Conservation (phyloP, 2,329 filamentous ascomycete genomes). For the Bipolaris sorokiniana region DNA sequence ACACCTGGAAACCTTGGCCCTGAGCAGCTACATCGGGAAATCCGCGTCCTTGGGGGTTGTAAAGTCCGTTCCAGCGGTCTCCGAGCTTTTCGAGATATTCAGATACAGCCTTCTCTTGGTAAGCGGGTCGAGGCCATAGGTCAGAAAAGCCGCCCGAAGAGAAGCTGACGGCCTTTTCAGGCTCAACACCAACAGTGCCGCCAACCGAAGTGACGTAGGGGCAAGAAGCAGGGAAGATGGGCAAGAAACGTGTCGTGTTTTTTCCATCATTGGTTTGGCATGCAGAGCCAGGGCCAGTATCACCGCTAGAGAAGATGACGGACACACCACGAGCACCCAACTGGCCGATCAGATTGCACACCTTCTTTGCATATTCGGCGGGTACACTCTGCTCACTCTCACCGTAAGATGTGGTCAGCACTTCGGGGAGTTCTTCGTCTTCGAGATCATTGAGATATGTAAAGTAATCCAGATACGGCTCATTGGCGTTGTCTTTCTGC, state of each 20-base stretch:
- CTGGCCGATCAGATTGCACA: conserved; percentile 50
- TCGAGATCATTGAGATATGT: conserved; percentile 42
- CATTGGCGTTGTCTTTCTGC: conserved; percentile 52
- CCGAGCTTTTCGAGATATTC: conserved; percentile 52
- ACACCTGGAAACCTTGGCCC: conserved; percentile 43
- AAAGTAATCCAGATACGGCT: conserved; percentile 55
- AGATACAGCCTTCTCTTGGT: conserved; percentile 51
- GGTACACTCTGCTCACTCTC: conserved; percentile 51
- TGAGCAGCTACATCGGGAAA: conserved; percentile 56
- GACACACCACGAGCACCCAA: conserved; percentile 50
- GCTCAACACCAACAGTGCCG: conserved; percentile 49
- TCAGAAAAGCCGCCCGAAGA: conserved; percentile 57
- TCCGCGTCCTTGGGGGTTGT: conserved; percentile 53
- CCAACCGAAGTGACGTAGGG: conserved; percentile 57
- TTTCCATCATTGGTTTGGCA: conserved; percentile 56
- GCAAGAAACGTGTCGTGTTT: conserved; percentile 52
- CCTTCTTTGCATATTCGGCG: conserved; percentile 45
- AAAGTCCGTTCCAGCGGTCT: conserved; percentile 49
- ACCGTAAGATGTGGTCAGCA: conserved; percentile 50
- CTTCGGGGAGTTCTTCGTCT: conserved; percentile 46
- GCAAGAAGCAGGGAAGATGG: conserved; percentile 56
- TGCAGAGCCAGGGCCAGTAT: conserved; percentile 50
- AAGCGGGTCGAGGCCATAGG: conserved; percentile 50
- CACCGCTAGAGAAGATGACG: conserved; percentile 49
- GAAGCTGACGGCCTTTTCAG: conserved; percentile 50